Conservation (phyloP, 805 yeast species). For the Cyberlindnera mycetangii region DNA sequence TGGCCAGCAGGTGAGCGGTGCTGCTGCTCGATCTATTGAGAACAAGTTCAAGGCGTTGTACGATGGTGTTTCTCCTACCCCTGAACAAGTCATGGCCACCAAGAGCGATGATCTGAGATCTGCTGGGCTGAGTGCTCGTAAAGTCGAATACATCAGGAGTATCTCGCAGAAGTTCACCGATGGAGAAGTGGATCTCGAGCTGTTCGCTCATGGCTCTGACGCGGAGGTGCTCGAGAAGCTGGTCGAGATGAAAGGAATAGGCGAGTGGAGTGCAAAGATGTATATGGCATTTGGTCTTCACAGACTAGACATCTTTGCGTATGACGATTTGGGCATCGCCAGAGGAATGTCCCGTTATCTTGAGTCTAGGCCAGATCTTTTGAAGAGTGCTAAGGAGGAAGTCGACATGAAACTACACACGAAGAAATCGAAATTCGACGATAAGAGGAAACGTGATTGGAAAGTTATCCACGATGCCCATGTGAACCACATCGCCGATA, state of each 20-base stretch:
- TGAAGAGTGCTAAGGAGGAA: slow-evolving; percentile 41
- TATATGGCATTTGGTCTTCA: slow-evolving; percentile 69
- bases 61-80: slow-evolving; percentile 35
- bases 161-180: slow-evolving; percentile 49
- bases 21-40: slow-evolving; percentile 70
- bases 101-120: slow-evolving; percentile 48
- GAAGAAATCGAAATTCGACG: slow-evolving; percentile 35
- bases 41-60: slow-evolving; percentile 40
- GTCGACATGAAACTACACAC: slow-evolving; percentile 33
- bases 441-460: slow-evolving; percentile 56
- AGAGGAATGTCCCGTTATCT: slow-evolving; percentile 73
- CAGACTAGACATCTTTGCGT: slow-evolving; percentile 67
- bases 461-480: slow-evolving; percentile 59
- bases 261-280: slow-evolving; percentile 89
- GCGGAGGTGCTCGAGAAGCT: slow-evolving; percentile 48
- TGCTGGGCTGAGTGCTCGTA: slow-evolving; percentile 65
- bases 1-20: slow-evolving; percentile 76
- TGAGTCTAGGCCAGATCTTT: slow-evolving; percentile 46
- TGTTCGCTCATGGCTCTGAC: slow-evolving; percentile 38
- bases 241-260: slow-evolving; percentile 64
- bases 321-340: slow-evolving; percentile 81
- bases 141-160: slow-evolving; percentile 58
- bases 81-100: slow-evolving; percentile 41
- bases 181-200: slow-evolving; percentile 33
- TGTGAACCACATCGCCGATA: slow-evolving; percentile 51